phyloP scores from a whole-genome alignment of 75 land plant genomes.

The Selaginella tamariscina region DNA sequence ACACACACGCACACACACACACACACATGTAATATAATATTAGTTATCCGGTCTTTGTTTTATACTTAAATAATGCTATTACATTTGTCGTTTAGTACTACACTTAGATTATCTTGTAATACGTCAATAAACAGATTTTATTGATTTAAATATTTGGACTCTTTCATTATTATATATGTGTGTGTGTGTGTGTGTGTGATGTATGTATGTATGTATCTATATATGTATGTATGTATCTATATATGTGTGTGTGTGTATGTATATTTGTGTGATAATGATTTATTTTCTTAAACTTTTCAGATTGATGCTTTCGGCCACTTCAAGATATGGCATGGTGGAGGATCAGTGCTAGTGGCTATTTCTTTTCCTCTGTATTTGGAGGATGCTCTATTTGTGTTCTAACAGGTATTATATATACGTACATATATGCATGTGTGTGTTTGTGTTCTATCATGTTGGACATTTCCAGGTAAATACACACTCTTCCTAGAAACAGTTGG shows the following conservation, averaged over 20 bases:
- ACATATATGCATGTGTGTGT: too few relatives aligned
- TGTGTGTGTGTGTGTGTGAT: background rate
- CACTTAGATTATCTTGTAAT: background rate
- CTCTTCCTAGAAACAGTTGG: slow-evolving; percentile 44
- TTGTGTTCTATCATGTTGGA: too few relatives aligned
- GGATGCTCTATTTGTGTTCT: slow-evolving; percentile 69
- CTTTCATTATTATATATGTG: slow-evolving; percentile 10
- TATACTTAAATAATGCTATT: background rate
- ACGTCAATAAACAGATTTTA: background rate
- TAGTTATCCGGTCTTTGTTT: background rate
- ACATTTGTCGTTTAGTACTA: too few relatives aligned
- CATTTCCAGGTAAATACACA: slow-evolving; percentile 36
- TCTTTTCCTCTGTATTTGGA: slow-evolving; percentile 96
- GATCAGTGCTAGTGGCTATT: slow-evolving; percentile 75
- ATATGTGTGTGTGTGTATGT: too few relatives aligned
- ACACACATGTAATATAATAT: background rate
- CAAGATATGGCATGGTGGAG: slow-evolving; percentile 91
- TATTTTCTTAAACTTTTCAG: slow-evolving; percentile 16
- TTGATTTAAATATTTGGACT: background rate
- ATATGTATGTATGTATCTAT: too few relatives aligned
- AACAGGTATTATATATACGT: too few relatives aligned
- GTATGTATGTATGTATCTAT: background rate
- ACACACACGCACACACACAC: background rate
- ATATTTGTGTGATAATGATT: background rate
- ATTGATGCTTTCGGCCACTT: slow-evolving; percentile 83